A percentile compares a stretch with the other conserved stretches of the same genome.
phyloP scores from a whole-genome alignment of 192 early-diverging fungal species.

The Mortierella claussenii region DNA sequence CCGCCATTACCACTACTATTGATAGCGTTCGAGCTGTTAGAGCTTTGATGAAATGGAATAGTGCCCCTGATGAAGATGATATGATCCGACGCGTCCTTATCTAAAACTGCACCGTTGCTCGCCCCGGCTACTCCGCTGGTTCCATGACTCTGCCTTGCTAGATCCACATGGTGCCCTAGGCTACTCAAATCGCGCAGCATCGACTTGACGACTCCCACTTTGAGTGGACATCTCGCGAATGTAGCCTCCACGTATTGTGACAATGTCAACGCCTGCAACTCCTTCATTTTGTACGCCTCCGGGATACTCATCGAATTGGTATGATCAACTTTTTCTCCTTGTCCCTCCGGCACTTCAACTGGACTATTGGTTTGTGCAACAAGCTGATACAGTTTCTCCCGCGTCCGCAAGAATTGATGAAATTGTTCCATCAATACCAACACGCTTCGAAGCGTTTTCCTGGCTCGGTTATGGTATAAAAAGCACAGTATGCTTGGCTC shows the following conservation, averaged over 20 bases:
- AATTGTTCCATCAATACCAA: conserved; percentile 37
- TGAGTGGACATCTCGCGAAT: conserved; percentile 34
- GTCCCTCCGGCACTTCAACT: conserved; percentile 12
- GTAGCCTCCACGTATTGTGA: conserved; percentile 30
- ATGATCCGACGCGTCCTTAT: conserved; percentile 30
- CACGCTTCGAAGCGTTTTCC: conserved; percentile 38
- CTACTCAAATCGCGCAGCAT: conserved; percentile 33
- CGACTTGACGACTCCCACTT: conserved; percentile 25
- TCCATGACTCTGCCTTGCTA: not conserved
- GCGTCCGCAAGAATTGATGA: conserved; percentile 20
- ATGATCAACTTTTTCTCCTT: conserved; percentile 16
- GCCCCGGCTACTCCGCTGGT: not conserved
- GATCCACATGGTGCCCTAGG: conserved; percentile 17
- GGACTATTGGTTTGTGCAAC: conserved; percentile 15
- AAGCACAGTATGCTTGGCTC: conserved; percentile 31
- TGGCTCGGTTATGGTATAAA: conserved; percentile 39
- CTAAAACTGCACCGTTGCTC: not conserved
- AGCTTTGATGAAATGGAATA: conserved; percentile 14
- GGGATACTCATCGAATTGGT: conserved; percentile 42
- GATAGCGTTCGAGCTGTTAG: too few relatives aligned
- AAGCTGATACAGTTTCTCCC: conserved; percentile 22
- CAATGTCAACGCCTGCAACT: conserved; percentile 17
- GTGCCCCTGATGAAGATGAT: conserved; percentile 34
- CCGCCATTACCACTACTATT: too few relatives aligned
- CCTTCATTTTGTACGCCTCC: conserved; percentile 38